Conservation (phyloP, 108 stramenopile genomes). For the Fragilariopsis cylindrus region DNA sequence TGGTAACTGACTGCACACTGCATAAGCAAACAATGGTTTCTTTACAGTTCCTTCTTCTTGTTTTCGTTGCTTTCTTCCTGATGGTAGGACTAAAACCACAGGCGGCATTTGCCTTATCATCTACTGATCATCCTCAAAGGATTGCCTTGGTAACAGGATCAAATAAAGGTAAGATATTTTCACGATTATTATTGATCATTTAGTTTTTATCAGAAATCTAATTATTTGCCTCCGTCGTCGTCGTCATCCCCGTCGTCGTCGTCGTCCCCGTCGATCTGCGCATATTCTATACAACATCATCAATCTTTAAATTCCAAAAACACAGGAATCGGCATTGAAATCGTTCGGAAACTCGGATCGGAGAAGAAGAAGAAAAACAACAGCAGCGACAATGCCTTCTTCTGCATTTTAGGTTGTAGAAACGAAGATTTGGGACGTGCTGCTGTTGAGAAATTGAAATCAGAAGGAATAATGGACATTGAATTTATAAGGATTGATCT, state of each 20-base stretch:
- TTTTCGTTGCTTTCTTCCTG: too few relatives aligned
- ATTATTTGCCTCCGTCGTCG: slow-evolving; percentile 23
- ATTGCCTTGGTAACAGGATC: slow-evolving; percentile 44
- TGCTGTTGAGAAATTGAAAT: slow-evolving; percentile 43
- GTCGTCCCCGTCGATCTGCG: too few relatives aligned
- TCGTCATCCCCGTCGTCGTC: too few relatives aligned
- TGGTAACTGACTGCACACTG: too few relatives aligned
- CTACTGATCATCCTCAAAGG: background rate
- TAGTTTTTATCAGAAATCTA: slow-evolving; percentile 47
- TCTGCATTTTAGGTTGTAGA: slow-evolving; percentile 46
- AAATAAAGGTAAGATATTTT: slow-evolving; percentile 56
- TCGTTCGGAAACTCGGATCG: too few relatives aligned
- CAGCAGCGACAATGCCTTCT: slow-evolving; percentile 35
- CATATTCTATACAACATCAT: too few relatives aligned
- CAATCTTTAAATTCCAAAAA: too few relatives aligned
- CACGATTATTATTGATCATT: too few relatives aligned
- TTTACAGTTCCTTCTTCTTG: too few relatives aligned
- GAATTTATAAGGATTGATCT: slow-evolving; percentile 40
- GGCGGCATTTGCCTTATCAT: background rate
- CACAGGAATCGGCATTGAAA: too few relatives aligned
- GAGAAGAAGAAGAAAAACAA: background rate
- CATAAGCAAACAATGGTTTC: too few relatives aligned
- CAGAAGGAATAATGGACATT: slow-evolving; percentile 27
- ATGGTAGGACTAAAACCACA: background rate
- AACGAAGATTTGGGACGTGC: slow-evolving; percentile 35